Evolutionary conservation across 108 stramenopile genomes (phyloP), one percentile per base, ranked within the genome.

Genomic region (Seminavis robusta): DNA sequence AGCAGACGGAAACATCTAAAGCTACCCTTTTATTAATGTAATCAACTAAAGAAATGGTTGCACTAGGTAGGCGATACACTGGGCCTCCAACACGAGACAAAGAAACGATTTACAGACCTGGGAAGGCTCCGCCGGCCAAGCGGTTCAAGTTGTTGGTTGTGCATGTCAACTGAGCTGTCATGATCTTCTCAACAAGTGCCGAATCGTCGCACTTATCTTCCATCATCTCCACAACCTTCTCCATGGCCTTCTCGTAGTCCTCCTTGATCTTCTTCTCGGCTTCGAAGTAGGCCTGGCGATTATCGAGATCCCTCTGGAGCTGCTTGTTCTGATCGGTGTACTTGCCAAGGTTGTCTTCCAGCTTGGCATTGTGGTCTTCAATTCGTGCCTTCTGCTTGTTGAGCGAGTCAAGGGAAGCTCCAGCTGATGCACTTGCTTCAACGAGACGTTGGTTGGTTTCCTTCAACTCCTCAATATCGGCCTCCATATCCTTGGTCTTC

Each of bases 141-240:
- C n/a, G n/a, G n/a, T n/a, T n/a, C n/a, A n/a, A n/a, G n/a, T n/a
- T n/a, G n/a, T n/a, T n/a, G n/a, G n/a, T n/a, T n/a, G n/a, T n/a
- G n/a, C n/a, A n/a, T n/a, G n/a, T n/a, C n/a, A 57, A 37, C 16
- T 49, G 40, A 5, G 63, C 47, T 6, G 53, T 43, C n/a, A 24
- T 52, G 4, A 83, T 69, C 42, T 78, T 74, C 32, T 83, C 81
- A 26, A 78, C 72, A 26, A 83, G 49, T 23, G 62, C 61, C 24
- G 64, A 60, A 65, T 83, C 76, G 17, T 70, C 65, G 66, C 81
- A 77, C 33, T 69, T 59, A 34, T 71, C 69, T 68, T 83, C 72
- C 59, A 83, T 57, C 7, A 71, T 72, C 19, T 77, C 63, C 13
- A 75, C 33, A 39, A 83, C 76, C 34, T 67, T 61, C 3, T 67